Base-by-base conservation (phyloP, 2,329 filamentous ascomycete genomes). In the Alternaria ethzedia region DNA sequence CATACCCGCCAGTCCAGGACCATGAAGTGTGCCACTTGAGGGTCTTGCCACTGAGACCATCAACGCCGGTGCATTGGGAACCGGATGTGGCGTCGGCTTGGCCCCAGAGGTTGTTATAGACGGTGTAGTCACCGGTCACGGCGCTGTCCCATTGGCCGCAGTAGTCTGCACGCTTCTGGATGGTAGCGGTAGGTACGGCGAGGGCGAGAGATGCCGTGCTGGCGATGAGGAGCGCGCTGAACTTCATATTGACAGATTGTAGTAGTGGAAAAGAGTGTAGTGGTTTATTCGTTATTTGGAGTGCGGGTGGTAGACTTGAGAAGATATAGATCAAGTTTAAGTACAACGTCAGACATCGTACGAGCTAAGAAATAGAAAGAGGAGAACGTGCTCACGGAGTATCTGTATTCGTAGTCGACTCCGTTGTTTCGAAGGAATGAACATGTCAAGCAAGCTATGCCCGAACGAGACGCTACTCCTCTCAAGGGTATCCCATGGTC, bases 91-190 rank as follows among this genome's bases (percentile, higher is more conserved):
- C 83, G 47, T 71, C 60, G 32, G 49, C 70, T 45, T 74, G 61
- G 65, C 82, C 83, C 83, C 83, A 86, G 28, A 84, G 79, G 75
- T 84, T 79, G 63, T 79, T 77, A 70, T 79, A 79, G 50, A 75
- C 62, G n/a, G 75, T 78, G 66, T 78, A 79, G 7, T 65, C 12
- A 9, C 75, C 76, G 2, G 67, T 72, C 15, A 72, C 67, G 23
- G 64, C 23, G 32, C 57, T 71, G 59, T 74, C 77, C 74, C 75
- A 78, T 54, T 78, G 72, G 2, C 72, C 76, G 56, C 77, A 79
- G 60, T 66, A 76, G 64, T 77, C 75, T 32, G 76, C 73, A 43
- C 75, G 73, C 57, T 77, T 76, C 49, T 77, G 66, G 20, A 78
- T 41, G 6, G 69, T 71, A 4, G 70, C 66, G 6, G 70, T 69